Conservation (phyloP, 2,329 filamentous ascomycete genomes). For the Fusarium palustre region DNA sequence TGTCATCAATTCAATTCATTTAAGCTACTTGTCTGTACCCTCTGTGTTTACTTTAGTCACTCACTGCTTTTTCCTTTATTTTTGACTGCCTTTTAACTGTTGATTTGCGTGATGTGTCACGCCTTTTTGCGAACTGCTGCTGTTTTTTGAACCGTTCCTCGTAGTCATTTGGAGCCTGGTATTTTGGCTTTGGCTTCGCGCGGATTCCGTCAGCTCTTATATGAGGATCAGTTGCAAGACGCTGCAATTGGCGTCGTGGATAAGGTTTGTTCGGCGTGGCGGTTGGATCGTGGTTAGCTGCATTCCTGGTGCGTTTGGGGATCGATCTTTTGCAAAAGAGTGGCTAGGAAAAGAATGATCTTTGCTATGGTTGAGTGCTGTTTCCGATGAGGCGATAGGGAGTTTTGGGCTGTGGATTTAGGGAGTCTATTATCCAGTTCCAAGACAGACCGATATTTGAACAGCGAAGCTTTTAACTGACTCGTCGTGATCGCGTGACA, state of each 20-base stretch:
- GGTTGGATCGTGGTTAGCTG: conserved; percentile 20
- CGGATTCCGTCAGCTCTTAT: conserved; percentile 10
- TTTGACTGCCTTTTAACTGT: conserved; percentile 44
- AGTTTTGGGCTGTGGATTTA: conserved; percentile 40
- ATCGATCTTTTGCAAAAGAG: conserved; percentile 26
- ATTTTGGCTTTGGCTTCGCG: conserved; percentile 17
- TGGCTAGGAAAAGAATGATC: conserved; percentile 33
- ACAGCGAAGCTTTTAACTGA: neutral
- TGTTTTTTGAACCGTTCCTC: conserved; percentile 30
- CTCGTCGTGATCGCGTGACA: conserved; percentile 18
- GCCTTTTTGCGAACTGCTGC: conserved; percentile 25
- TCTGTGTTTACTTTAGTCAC: conserved; percentile 44
- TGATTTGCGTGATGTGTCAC: conserved; percentile 40
- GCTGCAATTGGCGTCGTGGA: neutral
- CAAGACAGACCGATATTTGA: conserved; percentile 36
- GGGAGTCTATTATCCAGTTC: conserved; percentile 31
- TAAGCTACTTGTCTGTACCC: conserved; percentile 47
- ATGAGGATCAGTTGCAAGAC: conserved; percentile 12
- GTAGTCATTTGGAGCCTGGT: conserved; percentile 27
- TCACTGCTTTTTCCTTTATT: conserved; percentile 43
- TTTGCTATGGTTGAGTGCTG: conserved; percentile 29
- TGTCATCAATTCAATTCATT: conserved; percentile 55
- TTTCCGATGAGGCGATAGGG: conserved; percentile 42
- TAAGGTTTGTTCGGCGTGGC: conserved; percentile 21
- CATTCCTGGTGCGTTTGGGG: conserved; percentile 24